Evolutionary conservation across 83 land plant genomes (phyloP).

Genomic region (Diphasiastrum complanatum): DNA sequence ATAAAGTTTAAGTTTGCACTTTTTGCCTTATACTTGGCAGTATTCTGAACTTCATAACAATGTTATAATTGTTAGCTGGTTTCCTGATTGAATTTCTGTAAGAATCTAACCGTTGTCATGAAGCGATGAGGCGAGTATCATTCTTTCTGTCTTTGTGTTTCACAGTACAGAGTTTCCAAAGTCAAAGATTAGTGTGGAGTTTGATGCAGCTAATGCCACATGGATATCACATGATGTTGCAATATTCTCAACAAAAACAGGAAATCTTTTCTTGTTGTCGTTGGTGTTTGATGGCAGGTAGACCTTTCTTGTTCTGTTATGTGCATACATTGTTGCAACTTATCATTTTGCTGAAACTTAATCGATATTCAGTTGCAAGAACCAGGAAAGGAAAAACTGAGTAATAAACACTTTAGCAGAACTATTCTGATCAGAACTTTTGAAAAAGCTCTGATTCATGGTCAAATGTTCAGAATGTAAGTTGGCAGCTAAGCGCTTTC

Average conservation of each 20-base stretch:
- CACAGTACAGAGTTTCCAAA: conserved; percentile 84
- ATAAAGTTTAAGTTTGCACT: too few relatives aligned
- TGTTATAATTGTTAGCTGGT: conserved; percentile 2
- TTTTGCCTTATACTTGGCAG: too few relatives aligned
- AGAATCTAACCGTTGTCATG: too few relatives aligned
- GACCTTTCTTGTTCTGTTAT: neutral
- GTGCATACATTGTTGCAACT: neutral
- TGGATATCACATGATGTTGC: conserved; percentile 92
- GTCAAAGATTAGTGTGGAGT: conserved; percentile 71
- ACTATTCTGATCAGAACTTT: too few relatives aligned
- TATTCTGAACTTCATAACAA: neutral
- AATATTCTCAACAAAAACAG: conserved; percentile 83
- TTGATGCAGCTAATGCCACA: conserved; percentile 86
- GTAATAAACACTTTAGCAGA: too few relatives aligned
- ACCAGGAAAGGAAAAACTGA: too few relatives aligned
- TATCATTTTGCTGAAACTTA: too few relatives aligned
- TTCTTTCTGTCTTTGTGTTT: conserved; percentile 8
- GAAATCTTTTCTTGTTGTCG: conserved; percentile 65
- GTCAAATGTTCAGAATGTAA: too few relatives aligned
- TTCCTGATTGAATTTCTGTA: too few relatives aligned
- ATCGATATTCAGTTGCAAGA: too few relatives aligned
- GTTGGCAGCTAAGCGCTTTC: too few relatives aligned
- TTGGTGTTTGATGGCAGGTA: conserved; percentile 92
- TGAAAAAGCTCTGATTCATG: too few relatives aligned
- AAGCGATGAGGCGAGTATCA: neutral